Conservation (phyloP, 768 basidiomycete species). For the Tubosaeta sp. region DNA sequence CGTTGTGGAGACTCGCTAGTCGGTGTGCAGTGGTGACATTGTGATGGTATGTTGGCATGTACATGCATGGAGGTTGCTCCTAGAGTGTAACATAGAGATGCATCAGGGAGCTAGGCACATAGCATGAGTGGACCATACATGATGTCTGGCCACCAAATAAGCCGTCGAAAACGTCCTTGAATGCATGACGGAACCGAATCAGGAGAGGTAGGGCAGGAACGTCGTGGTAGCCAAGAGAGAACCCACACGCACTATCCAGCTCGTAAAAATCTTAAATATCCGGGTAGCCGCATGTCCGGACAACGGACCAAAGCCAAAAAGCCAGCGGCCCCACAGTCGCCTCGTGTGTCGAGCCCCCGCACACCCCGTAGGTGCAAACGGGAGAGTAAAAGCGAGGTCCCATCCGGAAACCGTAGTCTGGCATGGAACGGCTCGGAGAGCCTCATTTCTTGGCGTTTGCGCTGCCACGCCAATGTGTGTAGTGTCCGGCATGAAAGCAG, state of each 20-base stretch:
- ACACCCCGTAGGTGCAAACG: slow-evolving; percentile 8
- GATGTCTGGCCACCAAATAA: slow-evolving; percentile 18
- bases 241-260: slow-evolving; percentile 8
- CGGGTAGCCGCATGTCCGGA: slow-evolving; percentile 15
- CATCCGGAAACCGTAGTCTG: slow-evolving; percentile 11
- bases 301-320: slow-evolving; percentile 17
- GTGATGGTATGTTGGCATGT: slow-evolving; percentile 14
- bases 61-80: slow-evolving; percentile 10
- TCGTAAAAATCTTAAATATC: slow-evolving; percentile 18
- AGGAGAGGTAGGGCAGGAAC: neutral
- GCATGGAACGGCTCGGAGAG: slow-evolving; percentile 1
- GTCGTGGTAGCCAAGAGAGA: slow-evolving; percentile 14
- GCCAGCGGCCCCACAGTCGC: slow-evolving; percentile 17
- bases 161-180: slow-evolving; percentile 8
- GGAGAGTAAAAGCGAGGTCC: slow-evolving; percentile 4
- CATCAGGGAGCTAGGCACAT: slow-evolving; percentile 5
- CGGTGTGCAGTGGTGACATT: slow-evolving; percentile 15
- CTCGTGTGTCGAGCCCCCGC: slow-evolving; percentile 19
- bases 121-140: slow-evolving; percentile 13
- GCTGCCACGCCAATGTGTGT: slow-evolving; percentile 1
- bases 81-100: neutral
- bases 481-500: slow-evolving; percentile 22
- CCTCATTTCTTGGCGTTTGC: neutral
- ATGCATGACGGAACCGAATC: slow-evolving; percentile 12
- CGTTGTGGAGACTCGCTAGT: slow-evolving; percentile 15